These are phyloP conservation scores for Tetradesmus lagerheimii DNA, from an alignment of 139 green algal genomes.

Conservation along the genomic window DNA sequence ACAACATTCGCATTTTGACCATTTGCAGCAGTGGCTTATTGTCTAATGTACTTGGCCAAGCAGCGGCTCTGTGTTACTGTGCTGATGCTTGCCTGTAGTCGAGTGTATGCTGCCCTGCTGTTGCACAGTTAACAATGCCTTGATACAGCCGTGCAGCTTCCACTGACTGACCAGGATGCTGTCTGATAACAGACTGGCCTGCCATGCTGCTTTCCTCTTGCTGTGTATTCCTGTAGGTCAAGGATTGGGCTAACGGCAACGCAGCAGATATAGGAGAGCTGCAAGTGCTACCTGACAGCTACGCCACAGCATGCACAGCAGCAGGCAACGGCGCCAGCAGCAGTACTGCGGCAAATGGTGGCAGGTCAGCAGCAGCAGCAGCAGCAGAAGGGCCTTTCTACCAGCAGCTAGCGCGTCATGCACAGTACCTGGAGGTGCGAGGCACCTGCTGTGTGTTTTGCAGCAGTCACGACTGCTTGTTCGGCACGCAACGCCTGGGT, in stretches of 20 bases:
- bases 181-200: too few relatives aligned
- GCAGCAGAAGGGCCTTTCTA: conserved; percentile 17
- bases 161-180: too few relatives aligned
- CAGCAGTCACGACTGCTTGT: background rate
- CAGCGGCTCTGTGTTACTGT: too few relatives aligned
- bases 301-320: background rate
- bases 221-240: conserved; percentile 16
- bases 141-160: too few relatives aligned
- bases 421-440: conserved; percentile 34
- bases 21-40: background rate
- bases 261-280: conserved; percentile 40
- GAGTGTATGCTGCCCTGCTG: too few relatives aligned
- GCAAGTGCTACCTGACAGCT: background rate
- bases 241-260: conserved; percentile 39
- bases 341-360: background rate
- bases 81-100: too few relatives aligned
- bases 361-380: background rate
- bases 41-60: too few relatives aligned
- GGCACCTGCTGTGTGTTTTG: background rate
- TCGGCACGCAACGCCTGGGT: too few relatives aligned
- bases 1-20: too few relatives aligned
- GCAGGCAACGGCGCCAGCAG: background rate
- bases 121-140: too few relatives aligned
- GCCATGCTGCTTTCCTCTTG: too few relatives aligned
- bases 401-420: conserved; percentile 24